Percentiles rank a stretch among this genome's conserved stretches.
Evolutionary conservation across 257 asterid genomes (phyloP).

Genomic region (Mentha longifolia): DNA sequence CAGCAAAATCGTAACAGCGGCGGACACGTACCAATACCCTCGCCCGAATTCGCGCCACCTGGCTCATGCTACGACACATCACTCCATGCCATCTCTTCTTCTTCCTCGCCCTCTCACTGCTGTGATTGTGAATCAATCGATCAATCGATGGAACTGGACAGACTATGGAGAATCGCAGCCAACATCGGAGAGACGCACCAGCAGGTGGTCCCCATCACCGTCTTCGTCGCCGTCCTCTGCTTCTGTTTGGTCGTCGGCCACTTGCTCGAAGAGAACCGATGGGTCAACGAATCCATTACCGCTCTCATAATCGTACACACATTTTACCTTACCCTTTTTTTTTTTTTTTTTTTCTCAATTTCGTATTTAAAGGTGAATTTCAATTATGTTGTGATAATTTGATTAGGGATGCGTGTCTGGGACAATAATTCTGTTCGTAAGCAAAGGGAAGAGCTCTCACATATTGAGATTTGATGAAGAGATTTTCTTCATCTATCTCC

Average conservation of each 20-base stretch:
- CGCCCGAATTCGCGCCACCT: constrained; percentile 34
- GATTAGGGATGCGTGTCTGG: constrained; percentile 64
- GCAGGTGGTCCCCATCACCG: constrained; percentile 54
- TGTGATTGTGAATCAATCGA: too few species aligned
- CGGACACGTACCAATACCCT: constrained; percentile 33
- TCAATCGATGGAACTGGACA: constrained; percentile 38
- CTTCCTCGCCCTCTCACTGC: background rate
- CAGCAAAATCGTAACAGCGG: constrained; percentile 8
- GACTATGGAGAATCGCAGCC: constrained; percentile 33
- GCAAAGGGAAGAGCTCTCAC: constrained; percentile 83
- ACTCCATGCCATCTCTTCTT: constrained; percentile 16
- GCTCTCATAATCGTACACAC: constrained; percentile 47
- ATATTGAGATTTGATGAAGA: constrained; percentile 86
- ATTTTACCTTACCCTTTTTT: background rate
- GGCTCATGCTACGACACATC: constrained; percentile 23
- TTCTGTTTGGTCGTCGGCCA: constrained; percentile 51
- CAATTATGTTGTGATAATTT: too few species aligned
- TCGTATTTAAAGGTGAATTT: too few species aligned
- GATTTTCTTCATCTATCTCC: constrained; percentile 85
- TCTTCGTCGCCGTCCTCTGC: constrained; percentile 54
- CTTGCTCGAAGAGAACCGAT: constrained; percentile 52
- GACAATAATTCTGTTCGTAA: constrained; percentile 63
- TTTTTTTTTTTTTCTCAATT: background rate
- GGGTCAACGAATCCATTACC: constrained; percentile 58
- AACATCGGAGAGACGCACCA: constrained; percentile 41